Evolutionary conservation across 2,329 filamentous ascomycete species (phyloP).

Genomic region (Hymenoscyphus repandus): DNA sequence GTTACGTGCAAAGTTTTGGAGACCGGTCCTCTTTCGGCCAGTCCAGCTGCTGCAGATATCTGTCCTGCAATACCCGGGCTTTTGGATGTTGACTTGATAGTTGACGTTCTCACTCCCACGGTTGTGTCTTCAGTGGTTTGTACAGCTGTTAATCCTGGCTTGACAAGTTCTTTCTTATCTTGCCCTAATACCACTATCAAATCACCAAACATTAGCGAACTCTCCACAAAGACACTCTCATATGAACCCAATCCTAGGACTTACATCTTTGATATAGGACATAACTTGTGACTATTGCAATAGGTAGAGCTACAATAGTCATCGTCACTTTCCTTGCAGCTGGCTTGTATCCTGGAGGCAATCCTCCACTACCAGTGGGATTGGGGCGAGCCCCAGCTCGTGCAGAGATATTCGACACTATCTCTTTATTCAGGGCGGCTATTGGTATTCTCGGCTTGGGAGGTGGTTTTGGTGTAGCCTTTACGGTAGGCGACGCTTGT

Average conservation of each 20-base stretch:
- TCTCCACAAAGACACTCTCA: no score
- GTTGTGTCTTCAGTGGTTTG: background rate
- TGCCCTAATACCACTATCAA: conserved; percentile 10
- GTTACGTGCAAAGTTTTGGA: no score
- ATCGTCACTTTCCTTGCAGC: conserved; percentile 28
- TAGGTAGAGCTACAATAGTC: conserved; percentile 30
- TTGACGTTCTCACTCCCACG: no score
- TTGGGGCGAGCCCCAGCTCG: conserved; percentile 25
- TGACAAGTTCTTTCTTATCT: background rate
- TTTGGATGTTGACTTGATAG: no score
- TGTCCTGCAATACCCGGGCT: no score
- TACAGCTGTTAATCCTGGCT: background rate
- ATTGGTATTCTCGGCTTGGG: conserved; percentile 20
- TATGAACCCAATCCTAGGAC: conserved; percentile 5
- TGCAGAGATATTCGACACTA: conserved; percentile 26
- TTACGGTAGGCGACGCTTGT: background rate
- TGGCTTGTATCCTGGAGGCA: conserved; percentile 27
- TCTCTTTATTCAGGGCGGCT: conserved; percentile 25
- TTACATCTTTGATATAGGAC: conserved; percentile 30
- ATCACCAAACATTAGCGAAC: background rate
- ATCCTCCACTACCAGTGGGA: conserved; percentile 9
- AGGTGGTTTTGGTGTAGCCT: background rate
- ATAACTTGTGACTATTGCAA: conserved; percentile 30
- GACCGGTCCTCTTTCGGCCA: no score
- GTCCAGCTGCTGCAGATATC: no score